Evolutionary conservation across 2,329 filamentous ascomycete species (phyloP).

Genomic region (Paramyrothecium sp.): DNA sequence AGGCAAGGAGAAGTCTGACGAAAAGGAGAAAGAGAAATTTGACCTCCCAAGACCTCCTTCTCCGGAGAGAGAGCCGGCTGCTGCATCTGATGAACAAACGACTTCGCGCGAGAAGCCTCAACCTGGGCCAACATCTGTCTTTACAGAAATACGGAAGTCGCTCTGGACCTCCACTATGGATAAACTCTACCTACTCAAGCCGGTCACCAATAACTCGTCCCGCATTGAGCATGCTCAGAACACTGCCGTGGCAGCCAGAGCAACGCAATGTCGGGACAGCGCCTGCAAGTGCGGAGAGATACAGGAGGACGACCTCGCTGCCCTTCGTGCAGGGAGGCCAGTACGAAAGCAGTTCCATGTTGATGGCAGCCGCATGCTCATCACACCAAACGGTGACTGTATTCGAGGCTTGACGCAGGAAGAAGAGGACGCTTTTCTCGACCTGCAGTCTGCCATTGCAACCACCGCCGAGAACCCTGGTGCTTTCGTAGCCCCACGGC

Average conservation of each 20-base stretch:
- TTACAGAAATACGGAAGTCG: conserved; percentile 29
- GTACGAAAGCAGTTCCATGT: conserved; percentile 57
- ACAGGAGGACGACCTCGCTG: conserved; percentile 49
- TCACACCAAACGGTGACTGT: conserved; percentile 75
- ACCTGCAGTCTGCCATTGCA: conserved; percentile 62
- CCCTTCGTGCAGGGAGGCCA: conserved; percentile 53
- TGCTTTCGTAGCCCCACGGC: conserved; percentile 54
- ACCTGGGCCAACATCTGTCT: conserved; percentile 30
- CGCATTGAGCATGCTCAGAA: conserved; percentile 21
- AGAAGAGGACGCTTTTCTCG: conserved; percentile 69
- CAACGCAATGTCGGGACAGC: conserved; percentile 32
- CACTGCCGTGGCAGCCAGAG: conserved; percentile 16
- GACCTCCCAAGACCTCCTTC: conserved; percentile 8
- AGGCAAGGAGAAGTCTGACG: conserved; percentile 20
- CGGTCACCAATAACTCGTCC: conserved; percentile 26
- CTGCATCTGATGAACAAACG: conserved; percentile 14
- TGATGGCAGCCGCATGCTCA: conserved; percentile 65
- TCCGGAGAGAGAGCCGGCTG: conserved; percentile 12
- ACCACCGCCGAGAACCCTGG: conserved; percentile 49
- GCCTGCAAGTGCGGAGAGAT: conserved; percentile 39
- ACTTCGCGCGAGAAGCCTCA: conserved; percentile 23
- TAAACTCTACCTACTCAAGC: conserved; percentile 34
- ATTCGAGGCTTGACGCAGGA: conserved; percentile 68
- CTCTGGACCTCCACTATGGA: conserved; percentile 32
- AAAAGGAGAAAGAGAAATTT: conserved; percentile 7